Evolutionary conservation across 768 basidiomycete genomes (phyloP).

Genomic region (Trametes cubensis): DNA sequence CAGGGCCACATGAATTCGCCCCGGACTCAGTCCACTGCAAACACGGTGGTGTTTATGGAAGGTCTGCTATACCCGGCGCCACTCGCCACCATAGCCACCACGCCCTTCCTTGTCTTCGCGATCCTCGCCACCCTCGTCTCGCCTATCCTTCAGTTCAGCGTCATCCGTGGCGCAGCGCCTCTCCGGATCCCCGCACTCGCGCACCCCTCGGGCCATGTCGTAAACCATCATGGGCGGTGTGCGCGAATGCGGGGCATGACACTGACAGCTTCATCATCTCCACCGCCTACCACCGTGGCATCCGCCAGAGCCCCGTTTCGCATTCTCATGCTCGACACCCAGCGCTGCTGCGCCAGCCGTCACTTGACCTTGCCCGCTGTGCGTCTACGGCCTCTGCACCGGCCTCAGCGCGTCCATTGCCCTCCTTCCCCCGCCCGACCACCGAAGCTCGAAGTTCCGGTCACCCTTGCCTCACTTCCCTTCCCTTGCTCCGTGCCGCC

Average conservation of each 20-base stretch:
- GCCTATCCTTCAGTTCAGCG: background rate
- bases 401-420: constrained; percentile 6
- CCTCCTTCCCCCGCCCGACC: background rate
- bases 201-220: constrained; percentile 14
- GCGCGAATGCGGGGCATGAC: constrained; percentile 11
- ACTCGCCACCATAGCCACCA: constrained; percentile 3
- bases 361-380: constrained; percentile 19
- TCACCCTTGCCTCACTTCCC: background rate
- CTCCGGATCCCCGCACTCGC: constrained; percentile 18
- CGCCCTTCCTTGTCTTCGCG: background rate
- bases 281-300: constrained; percentile 9
- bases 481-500: constrained; percentile 7
- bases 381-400: background rate
- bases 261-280: constrained; percentile 1
- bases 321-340: constrained; percentile 21
- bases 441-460: constrained; percentile 9
- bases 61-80: background rate
- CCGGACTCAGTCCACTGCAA: background rate
- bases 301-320: constrained; percentile 20
- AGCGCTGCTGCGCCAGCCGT: constrained; percentile 17
- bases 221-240: constrained; percentile 5
- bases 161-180: constrained; percentile 9
- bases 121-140: constrained; percentile 1
- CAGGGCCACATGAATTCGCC: constrained; percentile 1
- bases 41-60: background rate